Percentiles rank a stretch among this genome's conserved stretches.
These are phyloP conservation scores for Clarireedia sp. DNA, from an alignment of 2,329 filamentous ascomycete genomes.

Conservation along the genomic window DNA sequence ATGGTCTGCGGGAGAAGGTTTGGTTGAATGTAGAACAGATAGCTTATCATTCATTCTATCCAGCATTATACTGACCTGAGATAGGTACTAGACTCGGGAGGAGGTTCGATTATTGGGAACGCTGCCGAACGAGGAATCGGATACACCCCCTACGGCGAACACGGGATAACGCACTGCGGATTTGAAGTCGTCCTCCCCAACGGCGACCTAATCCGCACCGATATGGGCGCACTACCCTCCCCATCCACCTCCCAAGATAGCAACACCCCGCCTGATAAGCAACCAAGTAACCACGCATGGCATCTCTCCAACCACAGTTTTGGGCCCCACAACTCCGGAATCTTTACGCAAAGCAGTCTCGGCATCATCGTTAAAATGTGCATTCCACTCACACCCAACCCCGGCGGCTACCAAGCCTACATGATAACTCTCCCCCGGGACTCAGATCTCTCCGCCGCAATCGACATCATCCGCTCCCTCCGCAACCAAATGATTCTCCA, in stretches of 20 bases:
- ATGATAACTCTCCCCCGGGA: slow-evolving; percentile 37
- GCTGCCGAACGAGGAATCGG: slow-evolving; percentile 39
- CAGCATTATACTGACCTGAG: too few species aligned
- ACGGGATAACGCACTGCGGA: slow-evolving; percentile 35
- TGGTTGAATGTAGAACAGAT: slow-evolving; percentile 32
- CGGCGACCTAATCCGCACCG: slow-evolving; percentile 39
- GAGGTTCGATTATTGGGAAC: slow-evolving; percentile 40
- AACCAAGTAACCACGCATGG: slow-evolving; percentile 33
- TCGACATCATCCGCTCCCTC: slow-evolving; percentile 39
- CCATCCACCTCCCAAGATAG: slow-evolving; percentile 2
- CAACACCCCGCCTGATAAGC: slow-evolving; percentile 13
- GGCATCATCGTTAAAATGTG: slow-evolving; percentile 48
- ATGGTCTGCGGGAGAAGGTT: slow-evolving; percentile 33
- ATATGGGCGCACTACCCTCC: slow-evolving; percentile 37
- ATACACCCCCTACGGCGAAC: slow-evolving; percentile 37
- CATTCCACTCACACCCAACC: slow-evolving; percentile 45
- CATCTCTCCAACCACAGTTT: slow-evolving; percentile 31
- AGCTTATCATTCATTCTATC: too few species aligned
- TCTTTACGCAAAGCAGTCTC: slow-evolving; percentile 45
- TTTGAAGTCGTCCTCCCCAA: slow-evolving; percentile 39
- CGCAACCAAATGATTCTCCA: slow-evolving; percentile 38
- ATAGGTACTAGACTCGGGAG: slow-evolving; percentile 27
- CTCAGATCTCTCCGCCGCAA: slow-evolving; percentile 7
- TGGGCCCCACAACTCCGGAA: slow-evolving; percentile 32
- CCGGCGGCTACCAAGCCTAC: slow-evolving; percentile 39